Conservation (phyloP, 2,329 filamentous ascomycete genomes). For the Monilinia aucupariae region DNA sequence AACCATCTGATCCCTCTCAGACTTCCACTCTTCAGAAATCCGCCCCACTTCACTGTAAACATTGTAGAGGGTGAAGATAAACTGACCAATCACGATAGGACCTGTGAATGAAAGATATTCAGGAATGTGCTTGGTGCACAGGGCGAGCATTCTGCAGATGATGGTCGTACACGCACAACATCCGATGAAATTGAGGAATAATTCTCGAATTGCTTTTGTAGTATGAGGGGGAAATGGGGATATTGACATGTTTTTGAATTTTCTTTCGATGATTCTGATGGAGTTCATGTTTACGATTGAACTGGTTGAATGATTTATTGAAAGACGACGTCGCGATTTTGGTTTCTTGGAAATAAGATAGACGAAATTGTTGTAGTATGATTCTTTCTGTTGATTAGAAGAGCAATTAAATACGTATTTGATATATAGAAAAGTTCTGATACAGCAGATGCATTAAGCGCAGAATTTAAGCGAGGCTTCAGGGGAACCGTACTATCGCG, state of each 20-base stretch:
- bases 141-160: background rate
- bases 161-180: background rate
- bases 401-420: background rate
- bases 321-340: background rate
- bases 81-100: background rate
- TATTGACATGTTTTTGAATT: background rate
- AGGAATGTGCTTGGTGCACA: background rate
- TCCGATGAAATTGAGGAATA: no score
- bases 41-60: background rate
- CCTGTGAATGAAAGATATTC: background rate
- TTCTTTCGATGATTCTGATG: background rate
- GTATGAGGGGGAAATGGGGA: background rate
- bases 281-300: background rate
- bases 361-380: background rate
- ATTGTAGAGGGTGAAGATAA: background rate
- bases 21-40: background rate
- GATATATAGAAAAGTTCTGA: no score
- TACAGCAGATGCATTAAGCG: no score
- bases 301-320: background rate
- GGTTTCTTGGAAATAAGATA: background rate
- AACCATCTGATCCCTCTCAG: background rate
- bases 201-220: fast-evolving
- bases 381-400: background rate
- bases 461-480: no score
- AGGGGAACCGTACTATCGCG: no score